phyloP scores from a whole-genome alignment of 345 rosid genomes.

The Lepidium aucheri region DNA sequence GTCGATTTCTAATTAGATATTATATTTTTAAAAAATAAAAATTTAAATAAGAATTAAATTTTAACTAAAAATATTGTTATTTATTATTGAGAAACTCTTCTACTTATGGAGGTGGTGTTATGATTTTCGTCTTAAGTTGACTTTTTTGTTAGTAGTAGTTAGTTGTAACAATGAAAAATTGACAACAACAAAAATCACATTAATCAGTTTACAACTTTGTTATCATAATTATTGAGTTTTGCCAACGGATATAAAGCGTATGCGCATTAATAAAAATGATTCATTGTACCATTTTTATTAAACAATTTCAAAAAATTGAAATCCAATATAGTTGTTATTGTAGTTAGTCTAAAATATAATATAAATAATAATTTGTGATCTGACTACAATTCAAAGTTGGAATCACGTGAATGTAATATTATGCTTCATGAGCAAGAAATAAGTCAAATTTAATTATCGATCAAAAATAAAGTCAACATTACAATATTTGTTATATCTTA shows the following conservation, averaged over 20 bases:
- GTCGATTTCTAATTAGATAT: too few relatives aligned
- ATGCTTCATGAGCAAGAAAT: conserved; percentile 14
- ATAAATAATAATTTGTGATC: background rate
- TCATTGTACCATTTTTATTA: background rate
- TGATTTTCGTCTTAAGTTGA: background rate
- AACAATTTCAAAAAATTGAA: background rate
- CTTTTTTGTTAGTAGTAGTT: background rate
- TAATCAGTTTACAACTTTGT: background rate
- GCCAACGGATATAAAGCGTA: background rate
- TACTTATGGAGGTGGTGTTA: too few relatives aligned
- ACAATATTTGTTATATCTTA: background rate
- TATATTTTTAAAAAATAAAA: too few relatives aligned
- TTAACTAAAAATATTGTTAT: too few relatives aligned
- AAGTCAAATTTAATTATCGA: background rate
- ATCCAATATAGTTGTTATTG: background rate
- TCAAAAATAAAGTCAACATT: background rate
- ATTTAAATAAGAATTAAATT: too few relatives aligned
- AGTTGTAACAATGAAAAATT: background rate
- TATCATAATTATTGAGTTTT: background rate
- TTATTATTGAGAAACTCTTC: too few relatives aligned
- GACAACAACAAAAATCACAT: background rate
- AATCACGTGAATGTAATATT: conserved; percentile 6
- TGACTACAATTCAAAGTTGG: background rate
- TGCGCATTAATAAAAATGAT: background rate
- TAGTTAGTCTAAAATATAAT: background rate